Conservation (phyloP, 805 yeast species). For the Kockiozyma suomiensis region DNA sequence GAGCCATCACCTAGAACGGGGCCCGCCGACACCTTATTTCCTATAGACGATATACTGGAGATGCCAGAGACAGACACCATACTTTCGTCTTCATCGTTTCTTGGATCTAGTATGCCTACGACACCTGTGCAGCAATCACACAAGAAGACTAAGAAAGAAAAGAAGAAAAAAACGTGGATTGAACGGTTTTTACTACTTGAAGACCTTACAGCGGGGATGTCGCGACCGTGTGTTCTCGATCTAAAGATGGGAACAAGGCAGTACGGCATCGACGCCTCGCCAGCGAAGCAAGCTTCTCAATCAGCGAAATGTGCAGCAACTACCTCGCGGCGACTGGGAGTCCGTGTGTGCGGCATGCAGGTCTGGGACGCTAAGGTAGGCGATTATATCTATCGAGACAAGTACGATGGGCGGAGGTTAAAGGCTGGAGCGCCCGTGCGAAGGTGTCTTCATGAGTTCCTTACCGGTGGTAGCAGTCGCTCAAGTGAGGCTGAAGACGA, state of each 20-base stretch:
- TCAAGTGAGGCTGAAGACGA: constrained; percentile 64
- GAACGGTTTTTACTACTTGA: constrained; percentile 86
- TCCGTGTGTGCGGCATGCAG: constrained; percentile 93
- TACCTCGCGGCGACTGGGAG: constrained; percentile 81
- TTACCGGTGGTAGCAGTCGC: constrained; percentile 65
- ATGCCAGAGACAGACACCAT: constrained; percentile 5
- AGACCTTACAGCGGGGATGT: constrained; percentile 83
- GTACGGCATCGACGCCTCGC: constrained; percentile 89
- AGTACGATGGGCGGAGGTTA: constrained; percentile 86
- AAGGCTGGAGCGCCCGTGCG: constrained; percentile 74
- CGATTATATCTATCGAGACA: constrained; percentile 71
- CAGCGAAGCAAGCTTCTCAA: constrained; percentile 75
- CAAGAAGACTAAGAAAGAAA: background rate
- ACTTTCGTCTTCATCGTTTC: background rate
- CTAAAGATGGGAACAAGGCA: constrained; percentile 98
- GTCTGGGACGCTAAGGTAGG: constrained; percentile 59
- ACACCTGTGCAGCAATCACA: background rate
- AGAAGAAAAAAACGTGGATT: constrained; percentile 45
- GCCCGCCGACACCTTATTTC: constrained; percentile 21
- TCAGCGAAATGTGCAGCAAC: constrained; percentile 77
- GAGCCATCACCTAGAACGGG: constrained; percentile 21
- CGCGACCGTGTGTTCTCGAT: constrained; percentile 87
- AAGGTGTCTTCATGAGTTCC: constrained; percentile 69
- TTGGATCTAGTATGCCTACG: background rate
- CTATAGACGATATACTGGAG: constrained; percentile 23